Percentiles rank a stretch among this genome's conserved stretches.
Conservation (phyloP, 148 eudicot genomes). For the Pouteria glomerata region DNA sequence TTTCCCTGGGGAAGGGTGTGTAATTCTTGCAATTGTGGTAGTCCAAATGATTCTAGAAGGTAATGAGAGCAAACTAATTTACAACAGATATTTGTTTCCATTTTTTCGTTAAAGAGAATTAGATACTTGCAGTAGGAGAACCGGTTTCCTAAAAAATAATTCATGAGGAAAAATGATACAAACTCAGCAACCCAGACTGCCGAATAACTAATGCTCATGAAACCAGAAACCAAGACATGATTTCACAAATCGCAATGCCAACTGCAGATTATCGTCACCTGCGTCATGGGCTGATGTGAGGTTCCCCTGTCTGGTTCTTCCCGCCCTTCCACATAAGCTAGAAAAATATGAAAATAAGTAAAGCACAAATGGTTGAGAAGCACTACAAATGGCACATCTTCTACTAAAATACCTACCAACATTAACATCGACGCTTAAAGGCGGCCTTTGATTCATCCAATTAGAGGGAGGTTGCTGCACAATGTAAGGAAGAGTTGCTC, state of each 20-base stretch:
- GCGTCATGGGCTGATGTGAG: constrained; percentile 59
- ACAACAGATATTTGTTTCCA: neutral
- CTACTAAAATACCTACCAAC: constrained; percentile 54
- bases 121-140: neutral
- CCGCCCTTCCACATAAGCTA: constrained; percentile 86
- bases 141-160: neutral
- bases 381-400: neutral
- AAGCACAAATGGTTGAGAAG: neutral
- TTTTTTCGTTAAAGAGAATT: neutral
- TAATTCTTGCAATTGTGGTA: neutral
- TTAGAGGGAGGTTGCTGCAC: constrained; percentile 81
- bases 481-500: constrained; percentile 17
- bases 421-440: constrained; percentile 67
- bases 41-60: too few species aligned
- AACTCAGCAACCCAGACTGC: neutral
- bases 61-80: neutral
- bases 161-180: neutral
- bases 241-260: neutral
- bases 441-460: constrained; percentile 85
- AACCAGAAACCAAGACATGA: neutral
- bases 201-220: neutral
- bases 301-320: constrained; percentile 67
- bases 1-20: neutral
- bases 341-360: constrained; percentile 10
- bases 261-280: constrained; percentile 43